Conservation (phyloP, 228 moss, liverwort and hornwort species). For the Sphagnum fallax region DNA sequence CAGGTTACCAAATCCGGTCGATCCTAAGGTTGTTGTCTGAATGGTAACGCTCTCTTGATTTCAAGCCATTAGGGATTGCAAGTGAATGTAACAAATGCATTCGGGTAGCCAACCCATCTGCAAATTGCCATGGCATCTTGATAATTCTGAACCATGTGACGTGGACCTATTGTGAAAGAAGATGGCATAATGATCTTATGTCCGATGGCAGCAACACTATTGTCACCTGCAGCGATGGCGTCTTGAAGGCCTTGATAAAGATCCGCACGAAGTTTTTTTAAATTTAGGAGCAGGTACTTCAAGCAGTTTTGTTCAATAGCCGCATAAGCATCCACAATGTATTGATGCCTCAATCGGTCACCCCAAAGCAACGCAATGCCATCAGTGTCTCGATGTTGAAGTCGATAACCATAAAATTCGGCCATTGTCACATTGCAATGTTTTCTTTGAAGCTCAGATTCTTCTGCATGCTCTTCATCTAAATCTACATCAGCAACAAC, state of each 20-base stretch:
- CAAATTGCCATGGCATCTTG: constrained; percentile 2
- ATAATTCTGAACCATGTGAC: not conserved
- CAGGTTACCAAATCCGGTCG: not conserved
- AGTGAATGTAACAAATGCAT: constrained; percentile 4
- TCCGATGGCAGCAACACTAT: not conserved
- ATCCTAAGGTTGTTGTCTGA: not conserved
- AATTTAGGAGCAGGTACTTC: not conserved
- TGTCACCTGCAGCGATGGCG: not conserved
- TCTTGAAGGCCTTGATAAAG: constrained; percentile 1
- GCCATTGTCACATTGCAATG: too few species aligned
- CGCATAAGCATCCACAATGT: not conserved
- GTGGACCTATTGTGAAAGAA: constrained; percentile 1
- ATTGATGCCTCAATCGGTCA: not conserved
- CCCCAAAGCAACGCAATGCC: too few species aligned
- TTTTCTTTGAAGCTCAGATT: too few species aligned
- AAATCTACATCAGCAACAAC: too few species aligned
- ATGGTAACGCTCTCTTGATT: not conserved
- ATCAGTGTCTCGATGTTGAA: too few species aligned
- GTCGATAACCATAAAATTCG: too few species aligned
- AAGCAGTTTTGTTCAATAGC: not conserved
- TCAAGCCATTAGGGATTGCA: constrained; percentile 5
- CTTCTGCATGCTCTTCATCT: too few species aligned
- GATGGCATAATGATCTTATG: constrained; percentile 1
- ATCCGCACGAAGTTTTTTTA: not conserved
- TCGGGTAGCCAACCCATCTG: not conserved